phyloP scores from a whole-genome alignment of 768 basidiomycete genomes.

The Kwoniella pini region DNA sequence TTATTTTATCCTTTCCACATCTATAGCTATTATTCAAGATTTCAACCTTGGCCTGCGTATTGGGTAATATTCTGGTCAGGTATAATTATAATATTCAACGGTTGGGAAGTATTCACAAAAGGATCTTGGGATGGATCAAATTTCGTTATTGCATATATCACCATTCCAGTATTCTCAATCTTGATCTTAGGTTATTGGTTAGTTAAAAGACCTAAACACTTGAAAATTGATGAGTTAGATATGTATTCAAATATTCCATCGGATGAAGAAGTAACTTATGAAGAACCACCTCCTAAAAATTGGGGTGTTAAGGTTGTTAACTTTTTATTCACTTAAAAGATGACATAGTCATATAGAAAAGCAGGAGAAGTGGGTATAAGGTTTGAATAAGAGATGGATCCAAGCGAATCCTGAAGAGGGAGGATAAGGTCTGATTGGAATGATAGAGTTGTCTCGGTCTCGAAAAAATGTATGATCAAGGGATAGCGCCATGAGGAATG shows the following conservation, averaged over 20 bases:
- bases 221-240: conserved; percentile 24
- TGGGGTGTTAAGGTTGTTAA: conserved; percentile 22
- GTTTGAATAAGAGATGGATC: too few relatives aligned
- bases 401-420: too few relatives aligned
- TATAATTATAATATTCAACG: conserved; percentile 42
- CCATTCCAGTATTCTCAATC: conserved; percentile 21
- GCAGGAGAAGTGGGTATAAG: background rate
- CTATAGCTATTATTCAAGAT: conserved; percentile 20
- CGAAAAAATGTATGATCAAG: too few relatives aligned
- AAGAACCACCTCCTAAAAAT: conserved; percentile 32
- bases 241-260: conserved; percentile 32
- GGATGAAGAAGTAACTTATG: conserved; percentile 30
- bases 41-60: conserved; percentile 37
- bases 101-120: conserved; percentile 42
- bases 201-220: conserved; percentile 15
- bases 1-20: background rate
- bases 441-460: too few relatives aligned
- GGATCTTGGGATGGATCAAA: conserved; percentile 29
- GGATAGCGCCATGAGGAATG: too few relatives aligned
- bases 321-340: conserved; percentile 28
- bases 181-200: conserved; percentile 26
- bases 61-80: conserved; percentile 34
- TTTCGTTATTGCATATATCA: conserved; percentile 41
- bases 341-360: background rate
- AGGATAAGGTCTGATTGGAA: too few relatives aligned